Base-by-base conservation (phyloP, 371 early-diverging fungal species). In the Capniomyces stellatus region DNA sequence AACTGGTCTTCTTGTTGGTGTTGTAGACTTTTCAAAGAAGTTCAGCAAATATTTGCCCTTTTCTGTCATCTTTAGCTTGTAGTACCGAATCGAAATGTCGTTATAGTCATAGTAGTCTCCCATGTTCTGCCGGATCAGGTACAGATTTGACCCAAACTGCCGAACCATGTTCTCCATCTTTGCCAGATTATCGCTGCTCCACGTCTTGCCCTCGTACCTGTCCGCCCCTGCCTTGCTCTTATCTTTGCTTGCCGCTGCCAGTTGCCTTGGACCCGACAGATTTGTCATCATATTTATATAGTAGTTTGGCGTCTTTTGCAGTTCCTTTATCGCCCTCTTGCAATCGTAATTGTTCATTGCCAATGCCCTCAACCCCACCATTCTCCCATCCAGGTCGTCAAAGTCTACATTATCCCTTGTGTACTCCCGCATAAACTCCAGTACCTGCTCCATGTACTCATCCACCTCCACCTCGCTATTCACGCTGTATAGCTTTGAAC, bases 71-170 rank as follows among this genome's bases (percentile, higher is more conserved):
- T 78, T 69, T 54, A 74, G 55, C 41, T 59, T 28, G 50, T 63
- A 66, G 52, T 67, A 69, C 50, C 51, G 56, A 48, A 60, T 51
- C 19, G 62, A 59, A 19, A 71, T 15, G 24, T 44, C 41, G 29
- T 72, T 69, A 55, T 75, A n/a, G 15, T 35, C 15, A 35, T 35
- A 35, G 15, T 10, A n/a, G 29, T 3, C 23, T 4, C 23, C 2
- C n/a, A 51, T 19, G 44, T 21, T 25, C 10, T 22, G 4, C 10
- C 12, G 74, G 15, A 83, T 74, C 1, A 68, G 63, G 43, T 76
- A 75, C 24, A 87, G 64, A 35, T 89, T 85, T 51, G 83, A 78
- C 0, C 87, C 87, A 59, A 71, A 76, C 19, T 74, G 69, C 28
- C 73, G 71, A 48, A 89, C 70, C 8, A 75, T 75, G 29, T 73